These are phyloP conservation scores for Yamadazyma tumulicola DNA, from an alignment of 805 yeast genomes.

Conservation along the genomic window DNA sequence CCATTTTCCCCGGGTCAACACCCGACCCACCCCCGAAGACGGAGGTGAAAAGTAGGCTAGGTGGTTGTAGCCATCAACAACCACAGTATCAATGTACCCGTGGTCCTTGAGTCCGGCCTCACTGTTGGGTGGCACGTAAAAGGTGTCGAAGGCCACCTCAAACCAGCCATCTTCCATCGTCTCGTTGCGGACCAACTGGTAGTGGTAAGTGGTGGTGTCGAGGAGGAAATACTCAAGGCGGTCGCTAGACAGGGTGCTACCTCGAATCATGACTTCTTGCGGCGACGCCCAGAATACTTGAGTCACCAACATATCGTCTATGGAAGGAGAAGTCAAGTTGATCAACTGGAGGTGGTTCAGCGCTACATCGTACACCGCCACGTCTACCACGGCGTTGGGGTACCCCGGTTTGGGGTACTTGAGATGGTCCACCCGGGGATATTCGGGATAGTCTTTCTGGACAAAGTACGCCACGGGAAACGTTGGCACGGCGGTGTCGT, in stretches of 20 bases:
- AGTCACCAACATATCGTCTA: slow-evolving; percentile 50
- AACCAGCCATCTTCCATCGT: slow-evolving; percentile 59
- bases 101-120: slow-evolving; percentile 34
- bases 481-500: slow-evolving; percentile 56
- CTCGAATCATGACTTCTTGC: slow-evolving; percentile 49
- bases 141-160: slow-evolving; percentile 38
- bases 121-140: slow-evolving; percentile 35
- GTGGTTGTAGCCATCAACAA: slow-evolving; percentile 62
- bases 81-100: slow-evolving; percentile 79
- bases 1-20: slow-evolving; percentile 74
- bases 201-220: slow-evolving; percentile 24
- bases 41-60: slow-evolving; percentile 83
- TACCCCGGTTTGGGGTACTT: slow-evolving; percentile 77
- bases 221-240: slow-evolving; percentile 47
- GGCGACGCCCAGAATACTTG: slow-evolving; percentile 58
- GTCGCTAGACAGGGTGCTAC: slow-evolving; percentile 62
- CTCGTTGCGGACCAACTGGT: slow-evolving; percentile 37
- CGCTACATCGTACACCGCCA: slow-evolving; percentile 40
- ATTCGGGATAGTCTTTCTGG: slow-evolving; percentile 31
- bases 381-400: slow-evolving; percentile 51
- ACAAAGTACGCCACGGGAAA: slow-evolving; percentile 52
- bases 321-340: slow-evolving; percentile 12
- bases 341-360: slow-evolving; percentile 16
- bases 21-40: slow-evolving; percentile 38
- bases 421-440: slow-evolving; percentile 45